Evolutionary conservation across 2,329 filamentous ascomycete genomes (phyloP).

Genomic region (Teratosphaeria viscida): DNA sequence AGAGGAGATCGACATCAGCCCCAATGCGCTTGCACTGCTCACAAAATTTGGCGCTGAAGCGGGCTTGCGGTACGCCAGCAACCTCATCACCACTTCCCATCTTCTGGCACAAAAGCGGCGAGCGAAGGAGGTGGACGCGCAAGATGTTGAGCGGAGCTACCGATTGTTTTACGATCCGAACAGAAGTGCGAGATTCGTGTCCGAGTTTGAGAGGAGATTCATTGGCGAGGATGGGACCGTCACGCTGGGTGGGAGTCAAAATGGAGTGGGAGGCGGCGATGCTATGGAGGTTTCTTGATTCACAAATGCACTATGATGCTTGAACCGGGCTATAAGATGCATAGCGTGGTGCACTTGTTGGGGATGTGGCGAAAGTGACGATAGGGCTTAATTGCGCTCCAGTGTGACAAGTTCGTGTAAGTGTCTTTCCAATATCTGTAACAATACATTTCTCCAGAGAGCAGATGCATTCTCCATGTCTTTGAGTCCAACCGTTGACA

Average conservation of each 20-base stretch:
- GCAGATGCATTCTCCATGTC: neutral
- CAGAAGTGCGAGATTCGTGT: constrained; percentile 81
- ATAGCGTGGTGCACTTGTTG: neutral
- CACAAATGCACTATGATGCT: neutral
- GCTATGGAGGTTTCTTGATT: constrained; percentile 56
- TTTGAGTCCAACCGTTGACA: neutral
- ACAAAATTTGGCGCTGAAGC: constrained; percentile 94
- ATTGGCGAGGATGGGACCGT: constrained; percentile 81
- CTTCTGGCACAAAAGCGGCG: constrained; percentile 77
- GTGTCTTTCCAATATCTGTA: neutral
- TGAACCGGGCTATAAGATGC: neutral
- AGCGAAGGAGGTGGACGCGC: constrained; percentile 70
- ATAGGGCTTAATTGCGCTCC: no score
- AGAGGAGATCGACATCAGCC: constrained; percentile 84
- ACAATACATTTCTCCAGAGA: neutral
- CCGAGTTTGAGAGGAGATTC: constrained; percentile 81
- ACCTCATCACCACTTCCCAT: constrained; percentile 90
- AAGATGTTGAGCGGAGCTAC: constrained; percentile 90
- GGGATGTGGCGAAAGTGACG: neutral
- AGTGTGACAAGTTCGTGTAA: neutral
- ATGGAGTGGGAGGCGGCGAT: constrained; percentile 41
- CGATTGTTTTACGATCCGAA: constrained; percentile 83
- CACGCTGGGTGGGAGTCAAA: constrained; percentile 46
- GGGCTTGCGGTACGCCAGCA: constrained; percentile 89
- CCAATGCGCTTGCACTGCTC: constrained; percentile 81